A percentile compares a stretch with the other conserved stretches of the same genome.
phyloP scores from a whole-genome alignment of 1,284 basidiomycete species.

The Cystobasidium pallidum region DNA sequence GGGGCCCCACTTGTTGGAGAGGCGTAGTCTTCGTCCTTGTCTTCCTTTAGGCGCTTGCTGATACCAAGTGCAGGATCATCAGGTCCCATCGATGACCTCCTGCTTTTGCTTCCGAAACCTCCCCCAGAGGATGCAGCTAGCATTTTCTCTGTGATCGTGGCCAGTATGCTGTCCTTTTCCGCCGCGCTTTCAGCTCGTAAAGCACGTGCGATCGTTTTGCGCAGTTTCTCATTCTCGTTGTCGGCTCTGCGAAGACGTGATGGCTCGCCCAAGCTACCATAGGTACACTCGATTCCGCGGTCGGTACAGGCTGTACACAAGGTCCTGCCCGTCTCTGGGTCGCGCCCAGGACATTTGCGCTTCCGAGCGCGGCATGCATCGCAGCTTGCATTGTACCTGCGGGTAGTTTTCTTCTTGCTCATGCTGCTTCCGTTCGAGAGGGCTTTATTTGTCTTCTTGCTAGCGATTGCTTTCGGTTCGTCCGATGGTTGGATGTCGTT shows the following conservation, averaged over 20 bases:
- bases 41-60: constrained; percentile 2
- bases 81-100: not conserved
- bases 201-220: not conserved
- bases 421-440: not conserved
- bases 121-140: constrained; percentile 6
- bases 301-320: constrained; percentile 28
- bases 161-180: constrained; percentile 32
- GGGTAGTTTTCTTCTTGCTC: constrained; percentile 20
- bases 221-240: constrained; percentile 29
- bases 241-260: constrained; percentile 19
- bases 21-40: constrained; percentile 1
- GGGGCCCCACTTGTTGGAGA: constrained; percentile 1
- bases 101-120: not conserved
- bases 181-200: constrained; percentile 3
- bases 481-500: not conserved
- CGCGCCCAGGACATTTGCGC: constrained; percentile 29
- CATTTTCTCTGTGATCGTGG: constrained; percentile 17
- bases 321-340: constrained; percentile 12
- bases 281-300: constrained; percentile 29
- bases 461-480: not conserved
- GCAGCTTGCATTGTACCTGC: constrained; percentile 34
- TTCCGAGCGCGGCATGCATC: constrained; percentile 32
- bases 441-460: not conserved
- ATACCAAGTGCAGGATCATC: not conserved
- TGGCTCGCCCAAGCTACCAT: constrained; percentile 22